Base-by-base conservation (phyloP, 2,329 filamentous ascomycete species). In the Talaromyces marneffei region DNA sequence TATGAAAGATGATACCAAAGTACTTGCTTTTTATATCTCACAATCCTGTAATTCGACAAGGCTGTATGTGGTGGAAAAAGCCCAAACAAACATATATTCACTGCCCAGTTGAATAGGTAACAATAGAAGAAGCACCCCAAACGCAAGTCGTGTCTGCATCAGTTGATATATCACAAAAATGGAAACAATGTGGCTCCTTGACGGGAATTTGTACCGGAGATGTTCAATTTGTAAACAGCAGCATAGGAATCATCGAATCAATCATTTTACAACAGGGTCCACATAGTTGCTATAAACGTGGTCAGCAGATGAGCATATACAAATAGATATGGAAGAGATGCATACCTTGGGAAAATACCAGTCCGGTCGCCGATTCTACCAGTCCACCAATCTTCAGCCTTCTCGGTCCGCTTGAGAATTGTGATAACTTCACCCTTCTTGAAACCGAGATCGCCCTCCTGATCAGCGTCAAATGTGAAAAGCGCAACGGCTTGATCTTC, bases 341-440 rank as follows among this genome's bases (percentile, higher is more conserved):
- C 79, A 65, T 78, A 85, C 83, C 90, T 94, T 0, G 94, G 94
- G 77, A 99, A 99, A 66, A 97, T 96, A 39, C 94, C 94, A 60
- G 92, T 90, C 67, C 87, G 84, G 66, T 86, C 84, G 31, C 92
- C 92, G 70, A 97, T 87, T 76, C 89, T 88, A 27, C 94, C 94
- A 18, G 93, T 97, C 94, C 93, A 97, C 93, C 93, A 97, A 74
- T 97, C 93, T 61, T 92, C 92, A 62, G 91, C 89, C 68, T 89
- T 97, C 4, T 97, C 91, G 4, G 93, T 97, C 76, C 90, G 89
- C 80, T 99, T 97, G 61, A 96, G 75, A 62, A 99, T 92, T 0
- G 92, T 97, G 66, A 99, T 97, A 61, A 97, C 77, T 31, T 99
- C 94, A 20, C 94, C 94, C 82, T 99, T 99, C 80, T 96, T 96